Evolutionary conservation across 2,329 filamentous ascomycete species (phyloP).

Genomic region (Lomentospora prolificans): DNA sequence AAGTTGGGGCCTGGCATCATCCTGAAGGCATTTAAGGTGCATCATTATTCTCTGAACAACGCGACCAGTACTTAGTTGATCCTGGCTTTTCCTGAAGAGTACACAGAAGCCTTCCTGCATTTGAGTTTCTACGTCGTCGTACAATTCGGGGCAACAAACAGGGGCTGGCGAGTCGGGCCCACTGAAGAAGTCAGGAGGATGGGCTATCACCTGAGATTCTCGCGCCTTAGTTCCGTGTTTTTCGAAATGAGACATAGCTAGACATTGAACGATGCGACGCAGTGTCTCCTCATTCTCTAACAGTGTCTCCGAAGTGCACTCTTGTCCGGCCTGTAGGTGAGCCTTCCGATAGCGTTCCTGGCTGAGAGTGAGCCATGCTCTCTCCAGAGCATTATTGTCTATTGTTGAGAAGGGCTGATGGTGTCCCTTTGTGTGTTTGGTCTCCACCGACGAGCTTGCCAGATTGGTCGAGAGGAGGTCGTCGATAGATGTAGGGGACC

Average conservation of each 20-base stretch:
- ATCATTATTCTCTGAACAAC: constrained; percentile 36
- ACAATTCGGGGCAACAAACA: constrained; percentile 39
- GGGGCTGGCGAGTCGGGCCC: constrained; percentile 19
- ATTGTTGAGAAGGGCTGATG: constrained; percentile 68
- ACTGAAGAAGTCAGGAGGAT: background rate
- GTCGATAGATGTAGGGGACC: constrained; percentile 72
- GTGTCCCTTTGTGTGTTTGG: constrained; percentile 44
- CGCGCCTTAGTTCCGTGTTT: constrained; percentile 24
- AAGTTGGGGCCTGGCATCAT: background rate
- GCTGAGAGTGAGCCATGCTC: constrained; percentile 59
- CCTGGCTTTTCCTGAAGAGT: constrained; percentile 30
- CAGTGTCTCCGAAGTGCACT: background rate
- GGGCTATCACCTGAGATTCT: background rate
- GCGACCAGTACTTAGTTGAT: constrained; percentile 29
- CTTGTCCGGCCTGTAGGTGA: constrained; percentile 22
- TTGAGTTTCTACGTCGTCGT: constrained; percentile 33
- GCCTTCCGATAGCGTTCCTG: constrained; percentile 36
- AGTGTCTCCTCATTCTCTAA: constrained; percentile 25
- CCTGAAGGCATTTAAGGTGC: background rate
- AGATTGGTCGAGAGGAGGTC: constrained; percentile 62
- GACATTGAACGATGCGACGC: constrained; percentile 27
- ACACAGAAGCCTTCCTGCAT: constrained; percentile 41
- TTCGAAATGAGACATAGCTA: constrained; percentile 36
- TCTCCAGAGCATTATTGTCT: constrained; percentile 72
- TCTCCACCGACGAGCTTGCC: constrained; percentile 38